Percentiles rank a stretch among this genome's conserved stretches.
phyloP scores from a whole-genome alignment of 2,329 filamentous ascomycete species.

The Colletotrichum paranaense region DNA sequence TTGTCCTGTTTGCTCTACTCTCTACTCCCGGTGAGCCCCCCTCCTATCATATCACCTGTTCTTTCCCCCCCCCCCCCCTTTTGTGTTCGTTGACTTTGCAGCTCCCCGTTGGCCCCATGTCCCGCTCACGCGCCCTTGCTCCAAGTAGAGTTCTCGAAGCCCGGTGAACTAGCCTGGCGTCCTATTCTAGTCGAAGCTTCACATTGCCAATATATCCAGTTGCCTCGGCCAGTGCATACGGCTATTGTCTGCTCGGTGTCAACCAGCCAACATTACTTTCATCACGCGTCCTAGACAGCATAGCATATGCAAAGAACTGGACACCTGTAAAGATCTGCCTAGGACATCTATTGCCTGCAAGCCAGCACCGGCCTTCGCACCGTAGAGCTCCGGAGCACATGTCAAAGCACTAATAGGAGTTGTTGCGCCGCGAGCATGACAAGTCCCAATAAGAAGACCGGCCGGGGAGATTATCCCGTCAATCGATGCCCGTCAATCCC shows the following conservation, averaged over 20 bases:
- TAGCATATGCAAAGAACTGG: background rate
- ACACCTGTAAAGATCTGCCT: background rate
- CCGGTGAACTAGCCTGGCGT: background rate
- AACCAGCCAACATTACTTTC: background rate
- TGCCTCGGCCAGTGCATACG: background rate
- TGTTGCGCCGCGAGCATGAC: background rate
- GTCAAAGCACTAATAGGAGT: background rate
- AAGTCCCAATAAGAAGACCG: background rate
- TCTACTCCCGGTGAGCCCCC: background rate
- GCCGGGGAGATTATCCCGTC: constrained; percentile 27
- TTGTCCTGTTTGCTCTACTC: constrained; percentile 6
- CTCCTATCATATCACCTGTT: background rate
- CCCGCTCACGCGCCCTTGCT: constrained; percentile 15
- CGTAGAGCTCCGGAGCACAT: background rate
- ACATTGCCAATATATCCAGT: constrained; percentile 9
- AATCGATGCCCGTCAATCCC: constrained; percentile 19
- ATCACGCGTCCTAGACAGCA: background rate
- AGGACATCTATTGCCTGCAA: background rate
- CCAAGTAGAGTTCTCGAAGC: constrained; percentile 20
- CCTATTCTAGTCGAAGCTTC: constrained; percentile 8
- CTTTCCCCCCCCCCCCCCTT: constrained; percentile 25
- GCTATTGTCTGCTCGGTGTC: background rate
- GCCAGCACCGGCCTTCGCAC: background rate
- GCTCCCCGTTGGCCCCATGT: background rate
- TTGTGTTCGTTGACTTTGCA: constrained; percentile 15